phyloP scores from a whole-genome alignment of 352 stramenopile species.

The Phytophthora boehmeriae region DNA sequence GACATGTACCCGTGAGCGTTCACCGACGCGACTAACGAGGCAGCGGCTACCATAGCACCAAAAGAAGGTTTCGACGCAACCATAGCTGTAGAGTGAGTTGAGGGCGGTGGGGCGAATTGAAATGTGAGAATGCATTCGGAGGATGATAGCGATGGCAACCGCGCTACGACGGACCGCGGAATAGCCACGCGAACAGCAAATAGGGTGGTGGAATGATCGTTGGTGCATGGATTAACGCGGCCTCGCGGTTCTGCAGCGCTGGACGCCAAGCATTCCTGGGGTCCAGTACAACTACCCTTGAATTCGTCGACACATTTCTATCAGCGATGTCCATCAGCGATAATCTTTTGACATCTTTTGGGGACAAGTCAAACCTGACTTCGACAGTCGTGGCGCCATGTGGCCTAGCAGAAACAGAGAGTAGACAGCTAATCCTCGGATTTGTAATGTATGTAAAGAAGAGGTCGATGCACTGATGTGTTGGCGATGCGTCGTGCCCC shows the following conservation, averaged over 20 bases:
- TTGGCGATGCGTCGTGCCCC: no score
- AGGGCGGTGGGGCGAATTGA: constrained; percentile 5
- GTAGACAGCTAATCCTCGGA: no score
- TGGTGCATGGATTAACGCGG: constrained; percentile 3
- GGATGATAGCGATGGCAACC: constrained; percentile 1
- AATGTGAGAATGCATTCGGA: constrained; percentile 8
- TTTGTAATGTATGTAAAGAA: no score
- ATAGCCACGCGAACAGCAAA: constrained; percentile 19
- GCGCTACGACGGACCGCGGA: background rate
- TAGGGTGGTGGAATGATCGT: constrained; percentile 1
- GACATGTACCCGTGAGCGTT: constrained; percentile 38
- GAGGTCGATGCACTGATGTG: no score
- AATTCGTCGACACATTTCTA: constrained; percentile 12
- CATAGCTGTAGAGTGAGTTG: constrained; percentile 8
- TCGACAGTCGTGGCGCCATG: background rate
- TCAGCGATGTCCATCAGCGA: constrained; percentile 9
- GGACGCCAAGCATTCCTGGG: background rate
- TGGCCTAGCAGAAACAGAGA: constrained; percentile 21
- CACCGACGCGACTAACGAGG: constrained; percentile 13
- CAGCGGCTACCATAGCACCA: constrained; percentile 1
- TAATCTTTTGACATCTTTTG: constrained; percentile 4
- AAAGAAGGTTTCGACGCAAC: constrained; percentile 8
- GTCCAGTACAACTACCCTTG: background rate
- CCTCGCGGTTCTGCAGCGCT: background rate
- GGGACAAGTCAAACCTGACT: constrained; percentile 7